These are phyloP conservation scores for Recurvomyces mirabilis DNA, from an alignment of 495 filamentous ascomycete genomes.

Conservation along the genomic window DNA sequence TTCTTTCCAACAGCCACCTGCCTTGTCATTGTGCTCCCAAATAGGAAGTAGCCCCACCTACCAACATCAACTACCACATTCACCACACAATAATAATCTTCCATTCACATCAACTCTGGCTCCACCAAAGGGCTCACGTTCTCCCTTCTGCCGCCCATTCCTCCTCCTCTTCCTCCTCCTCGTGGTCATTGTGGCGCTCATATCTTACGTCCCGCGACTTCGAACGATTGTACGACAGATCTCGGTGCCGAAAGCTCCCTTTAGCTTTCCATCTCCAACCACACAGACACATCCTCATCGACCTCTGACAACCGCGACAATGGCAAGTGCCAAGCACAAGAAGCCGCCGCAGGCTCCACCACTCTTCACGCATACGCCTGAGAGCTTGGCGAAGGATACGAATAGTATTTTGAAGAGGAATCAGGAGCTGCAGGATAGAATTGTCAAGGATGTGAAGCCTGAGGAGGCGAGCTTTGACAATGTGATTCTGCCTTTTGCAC, in stretches of 20 bases:
- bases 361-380: slow-evolving; percentile 70
- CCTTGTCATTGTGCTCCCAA: too few relatives aligned
- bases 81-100: too few relatives aligned
- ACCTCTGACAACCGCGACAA: slow-evolving; percentile 50
- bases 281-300: too few relatives aligned
- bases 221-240: slow-evolving; percentile 47
- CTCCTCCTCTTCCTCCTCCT: slow-evolving; percentile 52
- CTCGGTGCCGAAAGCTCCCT: slow-evolving; percentile 16
- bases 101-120: too few relatives aligned
- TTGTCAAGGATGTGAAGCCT: slow-evolving; percentile 56
- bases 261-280: slow-evolving; percentile 13
- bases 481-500: slow-evolving; percentile 35
- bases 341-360: slow-evolving; percentile 79
- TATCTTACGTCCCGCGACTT: slow-evolving; percentile 52
- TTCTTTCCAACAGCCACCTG: too few relatives aligned
- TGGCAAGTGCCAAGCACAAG: slow-evolving; percentile 54
- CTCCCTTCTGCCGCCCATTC: slow-evolving; percentile 18
- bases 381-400: slow-evolving; percentile 64
- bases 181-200: slow-evolving; percentile 66
- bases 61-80: too few relatives aligned
- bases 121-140: background rate
- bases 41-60: too few relatives aligned
- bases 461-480: slow-evolving; percentile 39
- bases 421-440: slow-evolving; percentile 57
- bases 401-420: slow-evolving; percentile 60